Conservation (phyloP, 2,329 filamentous ascomycete species). For the Fusarium keratoplasticum region DNA sequence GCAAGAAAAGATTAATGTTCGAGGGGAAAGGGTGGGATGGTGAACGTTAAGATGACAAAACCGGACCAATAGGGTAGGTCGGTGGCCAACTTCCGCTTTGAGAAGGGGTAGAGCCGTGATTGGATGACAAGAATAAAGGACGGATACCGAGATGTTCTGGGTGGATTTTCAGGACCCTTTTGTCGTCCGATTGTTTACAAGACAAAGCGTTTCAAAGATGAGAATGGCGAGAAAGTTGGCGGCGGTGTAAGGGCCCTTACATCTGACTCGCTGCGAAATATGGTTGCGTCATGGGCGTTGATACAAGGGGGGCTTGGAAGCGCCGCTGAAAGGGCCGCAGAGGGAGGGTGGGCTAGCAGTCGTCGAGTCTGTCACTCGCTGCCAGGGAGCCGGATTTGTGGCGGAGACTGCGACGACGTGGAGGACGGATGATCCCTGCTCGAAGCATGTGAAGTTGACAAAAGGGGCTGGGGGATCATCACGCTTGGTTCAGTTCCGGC, state of each 20-base stretch:
- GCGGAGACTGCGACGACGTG: conserved; percentile 25
- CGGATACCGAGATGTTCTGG: conserved; percentile 1
- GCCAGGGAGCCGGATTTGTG: conserved; percentile 37
- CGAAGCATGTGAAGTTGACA: conserved; percentile 36
- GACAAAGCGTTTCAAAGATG: conserved; percentile 6
- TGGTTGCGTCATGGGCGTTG: conserved; percentile 41
- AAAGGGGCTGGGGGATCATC: conserved; percentile 19
- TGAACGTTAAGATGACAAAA: conserved; percentile 19
- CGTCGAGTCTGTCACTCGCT: background rate
- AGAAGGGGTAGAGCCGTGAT: conserved; percentile 30
- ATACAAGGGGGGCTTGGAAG: conserved; percentile 6
- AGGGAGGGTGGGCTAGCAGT: background rate
- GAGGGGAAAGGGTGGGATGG: conserved; percentile 15
- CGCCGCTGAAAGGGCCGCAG: conserved; percentile 4
- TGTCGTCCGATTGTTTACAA: conserved; percentile 23
- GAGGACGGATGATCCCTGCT: conserved; percentile 35
- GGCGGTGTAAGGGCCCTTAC: conserved; percentile 21
- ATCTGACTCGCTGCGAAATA: conserved; percentile 24
- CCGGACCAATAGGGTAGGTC: conserved; percentile 24
- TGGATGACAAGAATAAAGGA: conserved; percentile 14
- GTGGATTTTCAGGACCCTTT: conserved; percentile 11
- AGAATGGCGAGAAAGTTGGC: conserved; percentile 4
- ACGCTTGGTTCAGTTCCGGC: background rate
- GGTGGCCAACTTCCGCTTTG: conserved; percentile 27
- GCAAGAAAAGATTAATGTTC: conserved; percentile 9